Evolutionary conservation across 139 green algal genomes (phyloP).

Genomic region (Coelastrella sp.): DNA sequence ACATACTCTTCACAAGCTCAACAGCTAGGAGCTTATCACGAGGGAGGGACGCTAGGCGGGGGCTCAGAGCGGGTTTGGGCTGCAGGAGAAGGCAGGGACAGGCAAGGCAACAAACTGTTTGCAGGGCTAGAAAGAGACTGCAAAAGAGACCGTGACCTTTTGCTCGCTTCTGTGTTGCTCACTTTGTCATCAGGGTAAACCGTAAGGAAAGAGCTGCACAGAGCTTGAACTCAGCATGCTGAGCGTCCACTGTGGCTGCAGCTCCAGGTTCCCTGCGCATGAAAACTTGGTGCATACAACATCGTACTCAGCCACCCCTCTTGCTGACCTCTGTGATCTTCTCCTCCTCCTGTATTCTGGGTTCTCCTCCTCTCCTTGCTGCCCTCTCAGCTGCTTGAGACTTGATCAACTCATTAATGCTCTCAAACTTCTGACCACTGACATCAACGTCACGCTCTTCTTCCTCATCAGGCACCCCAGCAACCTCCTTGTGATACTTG

Average conservation of each 20-base stretch:
- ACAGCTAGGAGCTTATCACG: constrained; percentile 69
- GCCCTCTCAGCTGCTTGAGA: constrained; percentile 60
- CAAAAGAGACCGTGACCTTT: too few species aligned
- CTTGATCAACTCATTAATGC: constrained; percentile 67
- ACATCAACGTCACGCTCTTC: constrained; percentile 63
- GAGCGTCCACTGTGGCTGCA: too few species aligned
- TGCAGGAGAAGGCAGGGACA: too few species aligned
- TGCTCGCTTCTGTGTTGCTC: too few species aligned
- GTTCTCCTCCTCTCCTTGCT: constrained; percentile 15
- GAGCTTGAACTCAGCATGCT: too few species aligned
- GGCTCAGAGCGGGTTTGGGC: constrained; percentile 23
- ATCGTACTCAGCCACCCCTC: too few species aligned
- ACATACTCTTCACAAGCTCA: constrained; percentile 69
- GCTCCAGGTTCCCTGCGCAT: too few species aligned
- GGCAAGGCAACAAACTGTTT: too few species aligned
- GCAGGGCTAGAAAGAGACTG: too few species aligned
- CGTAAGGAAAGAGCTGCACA: too few species aligned
- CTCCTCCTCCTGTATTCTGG: background rate
- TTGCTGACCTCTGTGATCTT: background rate
- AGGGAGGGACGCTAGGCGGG: constrained; percentile 43
- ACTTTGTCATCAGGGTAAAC: too few species aligned
- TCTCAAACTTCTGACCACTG: constrained; percentile 74
- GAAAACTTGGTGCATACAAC: too few species aligned
- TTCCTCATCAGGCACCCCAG: constrained; percentile 65
- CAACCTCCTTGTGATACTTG: constrained; percentile 71